Base-by-base conservation (phyloP, 257 asterid species). In the Echites panduratus region DNA sequence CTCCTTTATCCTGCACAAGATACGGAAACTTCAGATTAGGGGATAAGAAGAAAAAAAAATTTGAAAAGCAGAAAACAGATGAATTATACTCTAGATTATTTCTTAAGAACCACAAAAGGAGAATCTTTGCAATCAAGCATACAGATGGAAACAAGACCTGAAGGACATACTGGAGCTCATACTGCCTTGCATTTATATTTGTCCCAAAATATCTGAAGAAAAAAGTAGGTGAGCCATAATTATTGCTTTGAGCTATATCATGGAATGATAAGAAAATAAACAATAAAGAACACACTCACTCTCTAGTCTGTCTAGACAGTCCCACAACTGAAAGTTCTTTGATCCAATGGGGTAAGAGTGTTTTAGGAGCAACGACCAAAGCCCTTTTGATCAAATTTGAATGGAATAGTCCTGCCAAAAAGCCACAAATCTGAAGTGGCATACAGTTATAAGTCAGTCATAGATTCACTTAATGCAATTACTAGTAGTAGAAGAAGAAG, bases 291-390 rank as follows among this genome's bases (percentile, higher is more conserved):
- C 64, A 81, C 79, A 61, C 88, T 79, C 87, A 93, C 98, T 89
- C 96, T 83, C 89, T 88, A 4, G 91, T 91, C 84, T 81, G 81
- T 73, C 66, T 80, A 68, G 96, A 87, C 70, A 93, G 96, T 69
- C 98, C 98, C 62, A 93, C 98, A 70, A 86, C 79, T 45, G 96
- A 82, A 73, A 93, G 83, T 76, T 93, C 98, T 71, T 88, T 89
- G 67, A 73, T 83, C 98, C 98, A 93, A 70, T 93, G 98, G 65
- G 97, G 86, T 75, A 93, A 73, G 68, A 93, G 85, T 68, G 98
- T 93, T 79, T 89, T 93, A 40, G 97, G 98, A 75, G 97, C 97
- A 70, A 93, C 98, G 72, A 93, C 45, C 89, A 93, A 75, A 48
- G 87, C 94, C 81, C 97, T 84, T 68, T 74, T 82, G 66, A 91